A percentile compares a stretch with the other conserved stretches of the same genome.
Conservation (phyloP, 169 alveolate genomes). For the Eimeria acervulina region DNA sequence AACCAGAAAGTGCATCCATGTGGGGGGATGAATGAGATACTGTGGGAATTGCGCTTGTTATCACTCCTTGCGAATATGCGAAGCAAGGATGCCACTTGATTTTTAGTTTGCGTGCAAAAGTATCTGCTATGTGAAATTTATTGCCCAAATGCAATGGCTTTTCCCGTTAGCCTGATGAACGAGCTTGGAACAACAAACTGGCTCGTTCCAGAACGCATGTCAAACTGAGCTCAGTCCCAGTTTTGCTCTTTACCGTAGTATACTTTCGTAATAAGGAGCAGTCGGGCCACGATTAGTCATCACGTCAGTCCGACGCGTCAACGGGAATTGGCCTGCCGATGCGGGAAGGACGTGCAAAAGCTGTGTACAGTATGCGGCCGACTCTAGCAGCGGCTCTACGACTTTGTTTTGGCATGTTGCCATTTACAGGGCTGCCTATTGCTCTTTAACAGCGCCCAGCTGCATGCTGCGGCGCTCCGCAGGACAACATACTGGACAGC, state of each 20-base stretch:
- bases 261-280: neutral
- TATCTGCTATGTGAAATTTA: neutral
- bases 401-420: neutral
- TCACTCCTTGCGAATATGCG: neutral
- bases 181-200: neutral
- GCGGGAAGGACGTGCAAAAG: neutral
- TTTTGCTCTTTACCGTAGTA: neutral
- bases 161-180: neutral
- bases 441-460: neutral
- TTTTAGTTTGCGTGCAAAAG: neutral
- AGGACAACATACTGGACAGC: neutral
- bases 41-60: neutral
- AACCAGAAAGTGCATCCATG: neutral
- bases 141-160: neutral
- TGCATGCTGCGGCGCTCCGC: neutral
- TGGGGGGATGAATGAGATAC: neutral
- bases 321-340: neutral
- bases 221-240: neutral
- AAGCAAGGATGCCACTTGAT: neutral
- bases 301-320: neutral
- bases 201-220: neutral
- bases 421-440: neutral
- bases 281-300: neutral
- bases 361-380: neutral
- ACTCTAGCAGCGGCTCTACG: neutral